Percentiles rank a stretch among this genome's conserved stretches.
Evolutionary conservation across 1,284 basidiomycete species (phyloP).

Genomic region (Meira nashicola): DNA sequence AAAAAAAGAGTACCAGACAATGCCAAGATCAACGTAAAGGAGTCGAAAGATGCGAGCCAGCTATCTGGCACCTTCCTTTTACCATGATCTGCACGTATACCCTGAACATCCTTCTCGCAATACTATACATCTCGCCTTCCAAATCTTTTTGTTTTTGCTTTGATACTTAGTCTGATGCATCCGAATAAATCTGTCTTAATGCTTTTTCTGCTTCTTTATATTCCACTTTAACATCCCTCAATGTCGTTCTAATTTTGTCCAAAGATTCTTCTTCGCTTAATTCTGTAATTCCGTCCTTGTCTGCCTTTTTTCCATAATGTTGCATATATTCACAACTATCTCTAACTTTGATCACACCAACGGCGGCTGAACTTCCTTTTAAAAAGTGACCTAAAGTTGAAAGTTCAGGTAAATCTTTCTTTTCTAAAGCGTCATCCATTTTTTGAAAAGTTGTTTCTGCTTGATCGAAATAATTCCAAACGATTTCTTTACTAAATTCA

Average conservation of each 20-base stretch:
- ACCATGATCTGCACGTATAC: no score
- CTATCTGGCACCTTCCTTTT: no score
- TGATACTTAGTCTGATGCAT: slow-evolving; percentile 53
- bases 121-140: background rate
- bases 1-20: no score
- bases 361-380: slow-evolving; percentile 86
- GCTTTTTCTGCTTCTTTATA: slow-evolving; percentile 45
- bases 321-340: slow-evolving; percentile 81
- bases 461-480: slow-evolving; percentile 68
- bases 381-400: slow-evolving; percentile 82
- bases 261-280: slow-evolving; percentile 32
- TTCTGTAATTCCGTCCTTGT: slow-evolving; percentile 44
- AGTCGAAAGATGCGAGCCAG: background rate
- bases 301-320: slow-evolving; percentile 64
- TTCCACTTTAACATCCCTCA: slow-evolving; percentile 40
- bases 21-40: no score
- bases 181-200: slow-evolving; percentile 54
- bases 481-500: slow-evolving; percentile 74
- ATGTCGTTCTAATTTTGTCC: slow-evolving; percentile 25
- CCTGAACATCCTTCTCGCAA: no score
- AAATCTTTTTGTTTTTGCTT: slow-evolving; percentile 23
- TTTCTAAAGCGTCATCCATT: slow-evolving; percentile 76
- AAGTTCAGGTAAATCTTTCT: slow-evolving; percentile 64
- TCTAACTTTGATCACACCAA: slow-evolving; percentile 76
- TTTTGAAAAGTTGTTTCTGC: slow-evolving; percentile 65